Evolutionary conservation across 192 early-diverging fungal genomes (phyloP).

Genomic region (Coemansia sp.): DNA sequence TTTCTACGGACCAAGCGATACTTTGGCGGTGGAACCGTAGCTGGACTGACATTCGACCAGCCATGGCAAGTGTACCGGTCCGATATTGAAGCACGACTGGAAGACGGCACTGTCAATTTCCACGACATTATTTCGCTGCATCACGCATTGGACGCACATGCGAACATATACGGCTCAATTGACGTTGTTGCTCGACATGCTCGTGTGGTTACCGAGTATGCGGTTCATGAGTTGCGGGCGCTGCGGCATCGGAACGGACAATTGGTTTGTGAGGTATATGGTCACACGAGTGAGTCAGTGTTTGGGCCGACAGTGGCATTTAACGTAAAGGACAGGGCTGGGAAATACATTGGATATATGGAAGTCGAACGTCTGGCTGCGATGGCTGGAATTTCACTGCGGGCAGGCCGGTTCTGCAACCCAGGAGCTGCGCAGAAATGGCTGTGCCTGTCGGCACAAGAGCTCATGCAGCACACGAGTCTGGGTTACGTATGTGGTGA

Average conservation of each 20-base stretch:
- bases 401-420: constrained; percentile 79
- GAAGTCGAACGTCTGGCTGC: constrained; percentile 69
- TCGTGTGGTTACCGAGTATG: constrained; percentile 46
- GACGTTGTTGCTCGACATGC: constrained; percentile 54
- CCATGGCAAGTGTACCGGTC: constrained; percentile 60
- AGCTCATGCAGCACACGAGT: constrained; percentile 55
- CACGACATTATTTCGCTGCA: constrained; percentile 69
- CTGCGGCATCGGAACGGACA: constrained; percentile 60
- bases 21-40: constrained; percentile 82
- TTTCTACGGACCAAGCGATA: constrained; percentile 59
- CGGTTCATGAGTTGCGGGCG: constrained; percentile 42
- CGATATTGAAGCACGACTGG: constrained; percentile 57
- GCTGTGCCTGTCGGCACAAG: constrained; percentile 59
- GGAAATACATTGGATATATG: constrained; percentile 60
- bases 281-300: constrained; percentile 3
- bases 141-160: constrained; percentile 63
- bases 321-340: constrained; percentile 62
- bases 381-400: constrained; percentile 66
- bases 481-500: constrained; percentile 76
- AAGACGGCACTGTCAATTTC: constrained; percentile 81
- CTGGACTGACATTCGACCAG: constrained; percentile 56
- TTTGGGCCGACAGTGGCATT: constrained; percentile 64
- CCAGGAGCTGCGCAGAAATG: constrained; percentile 71
- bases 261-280: constrained; percentile 48
- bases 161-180: constrained; percentile 49